Conservation (phyloP, 305 asterid genomes). For the Andrographis paniculata region DNA sequence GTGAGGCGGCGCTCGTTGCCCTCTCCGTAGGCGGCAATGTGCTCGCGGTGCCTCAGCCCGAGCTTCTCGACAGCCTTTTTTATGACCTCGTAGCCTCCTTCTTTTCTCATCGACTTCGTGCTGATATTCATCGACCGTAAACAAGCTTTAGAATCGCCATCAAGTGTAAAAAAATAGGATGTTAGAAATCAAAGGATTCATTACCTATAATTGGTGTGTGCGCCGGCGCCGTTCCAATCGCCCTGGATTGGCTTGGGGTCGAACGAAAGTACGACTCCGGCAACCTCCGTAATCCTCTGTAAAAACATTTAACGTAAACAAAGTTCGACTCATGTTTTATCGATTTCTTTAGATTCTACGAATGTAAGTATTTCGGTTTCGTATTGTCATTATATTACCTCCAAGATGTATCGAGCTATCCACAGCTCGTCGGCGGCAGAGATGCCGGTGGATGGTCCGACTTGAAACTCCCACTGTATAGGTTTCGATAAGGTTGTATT, state of each 20-base stretch:
- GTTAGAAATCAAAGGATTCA: not conserved
- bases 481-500: not conserved
- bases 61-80: constrained; percentile 30
- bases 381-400: not conserved
- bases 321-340: not conserved
- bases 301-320: not conserved
- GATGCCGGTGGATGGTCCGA: constrained; percentile 6
- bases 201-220: constrained; percentile 72
- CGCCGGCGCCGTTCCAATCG: constrained; percentile 85
- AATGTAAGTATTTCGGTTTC: no score
- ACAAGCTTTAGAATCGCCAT: not conserved
- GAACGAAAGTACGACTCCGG: constrained; percentile 62
- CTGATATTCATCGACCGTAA: constrained; percentile 15
- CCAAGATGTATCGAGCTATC: constrained; percentile 8
- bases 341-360: no score
- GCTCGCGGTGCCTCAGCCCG: constrained; percentile 25
- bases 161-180: not conserved
- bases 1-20: constrained; percentile 38
- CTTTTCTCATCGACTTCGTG: constrained; percentile 27
- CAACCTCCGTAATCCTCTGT: constrained; percentile 76
- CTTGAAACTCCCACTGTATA: constrained; percentile 14
- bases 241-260: constrained; percentile 78
- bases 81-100: constrained; percentile 30
- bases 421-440: constrained; percentile 8
- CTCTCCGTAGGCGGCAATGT: constrained; percentile 35